phyloP scores from a whole-genome alignment of 139 green algal genomes.

The Tetratostichococcus sp. region DNA sequence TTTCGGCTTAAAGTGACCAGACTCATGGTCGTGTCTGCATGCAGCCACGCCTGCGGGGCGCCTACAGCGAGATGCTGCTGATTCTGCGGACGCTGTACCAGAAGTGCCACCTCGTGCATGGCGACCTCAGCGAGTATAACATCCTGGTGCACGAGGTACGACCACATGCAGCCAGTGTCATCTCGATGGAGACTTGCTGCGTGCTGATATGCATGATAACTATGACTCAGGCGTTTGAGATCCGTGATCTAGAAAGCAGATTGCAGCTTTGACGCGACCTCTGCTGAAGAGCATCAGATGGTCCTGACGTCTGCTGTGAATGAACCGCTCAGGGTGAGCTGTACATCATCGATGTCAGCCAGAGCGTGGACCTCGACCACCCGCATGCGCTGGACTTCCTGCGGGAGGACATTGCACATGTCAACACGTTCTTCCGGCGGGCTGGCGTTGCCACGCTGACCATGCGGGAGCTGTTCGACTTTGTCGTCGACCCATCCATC shows the following conservation, averaged over 20 bases:
- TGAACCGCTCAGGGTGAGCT: constrained; percentile 63
- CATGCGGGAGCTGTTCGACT: constrained; percentile 95
- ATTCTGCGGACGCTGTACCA: constrained; percentile 81
- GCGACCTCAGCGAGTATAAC: constrained; percentile 97
- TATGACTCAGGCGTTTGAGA: too few species aligned
- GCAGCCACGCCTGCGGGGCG: background rate
- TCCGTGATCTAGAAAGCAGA: too few species aligned
- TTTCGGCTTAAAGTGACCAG: too few species aligned
- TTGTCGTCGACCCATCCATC: constrained; percentile 87
- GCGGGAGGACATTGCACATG: constrained; percentile 86
- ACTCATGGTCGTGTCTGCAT: too few species aligned
- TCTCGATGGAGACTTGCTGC: too few species aligned
- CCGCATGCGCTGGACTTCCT: constrained; percentile 96
- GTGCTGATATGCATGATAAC: too few species aligned
- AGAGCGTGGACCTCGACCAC: constrained; percentile 97
- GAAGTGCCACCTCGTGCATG: constrained; percentile 91
- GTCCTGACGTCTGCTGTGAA: too few species aligned
- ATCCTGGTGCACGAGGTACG: constrained; percentile 76
- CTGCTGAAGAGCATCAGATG: too few species aligned
- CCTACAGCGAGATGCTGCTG: constrained; percentile 64
- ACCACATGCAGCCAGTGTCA: background rate
- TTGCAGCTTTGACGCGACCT: too few species aligned
- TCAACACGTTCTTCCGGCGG: constrained; percentile 90
- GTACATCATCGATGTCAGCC: constrained; percentile 90
- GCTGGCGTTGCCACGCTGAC: constrained; percentile 74